phyloP scores from a whole-genome alignment of 1,284 basidiomycete species.

The Leccinum idahoense region DNA sequence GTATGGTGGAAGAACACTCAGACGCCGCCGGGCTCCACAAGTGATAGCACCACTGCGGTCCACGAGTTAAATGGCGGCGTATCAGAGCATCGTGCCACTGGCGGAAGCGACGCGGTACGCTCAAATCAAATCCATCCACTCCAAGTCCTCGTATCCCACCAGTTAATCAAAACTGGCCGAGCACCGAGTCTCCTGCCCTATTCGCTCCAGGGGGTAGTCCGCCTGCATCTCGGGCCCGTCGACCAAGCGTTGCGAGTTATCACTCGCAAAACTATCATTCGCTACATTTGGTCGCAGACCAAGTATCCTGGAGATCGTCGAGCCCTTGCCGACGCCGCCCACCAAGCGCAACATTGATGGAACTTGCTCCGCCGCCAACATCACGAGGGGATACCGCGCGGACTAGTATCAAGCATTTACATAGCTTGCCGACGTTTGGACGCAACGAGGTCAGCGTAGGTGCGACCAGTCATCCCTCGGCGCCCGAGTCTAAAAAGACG shows the following conservation, averaged over 20 bases:
- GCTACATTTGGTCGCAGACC: conserved; percentile 15
- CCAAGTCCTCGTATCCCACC: conserved; percentile 19
- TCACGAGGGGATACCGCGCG: conserved; percentile 7
- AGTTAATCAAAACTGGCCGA: conserved; percentile 20
- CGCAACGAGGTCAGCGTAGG: conserved; percentile 1
- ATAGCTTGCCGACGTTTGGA: conserved; percentile 16
- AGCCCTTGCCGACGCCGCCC: conserved; percentile 18
- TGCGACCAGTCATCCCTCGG: conserved; percentile 9
- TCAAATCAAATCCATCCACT: conserved; percentile 17
- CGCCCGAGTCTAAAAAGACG: conserved; percentile 13
- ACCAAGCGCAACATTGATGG: conserved; percentile 7
- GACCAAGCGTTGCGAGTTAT: conserved; percentile 28
- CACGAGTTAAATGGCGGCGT: conserved; percentile 10
- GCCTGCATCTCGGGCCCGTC: conserved; percentile 10
- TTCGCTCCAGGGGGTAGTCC: conserved; percentile 12
- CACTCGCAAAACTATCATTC: conserved; percentile 29
- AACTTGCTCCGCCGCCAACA: conserved; percentile 19
- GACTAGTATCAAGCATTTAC: conserved; percentile 20
- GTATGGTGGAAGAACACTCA: conserved; percentile 33
- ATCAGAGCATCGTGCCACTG: conserved; percentile 3
- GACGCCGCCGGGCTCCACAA: conserved; percentile 13
- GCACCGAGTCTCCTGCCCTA: conserved; percentile 14
- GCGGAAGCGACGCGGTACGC: conserved; percentile 11
- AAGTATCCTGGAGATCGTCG: conserved; percentile 1
- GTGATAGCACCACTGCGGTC: conserved; percentile 4